Evolutionary conservation across 2,329 filamentous ascomycete species (phyloP), one percentile per base, ranked within the genome.

Genomic region (Penicillium sp.): DNA sequence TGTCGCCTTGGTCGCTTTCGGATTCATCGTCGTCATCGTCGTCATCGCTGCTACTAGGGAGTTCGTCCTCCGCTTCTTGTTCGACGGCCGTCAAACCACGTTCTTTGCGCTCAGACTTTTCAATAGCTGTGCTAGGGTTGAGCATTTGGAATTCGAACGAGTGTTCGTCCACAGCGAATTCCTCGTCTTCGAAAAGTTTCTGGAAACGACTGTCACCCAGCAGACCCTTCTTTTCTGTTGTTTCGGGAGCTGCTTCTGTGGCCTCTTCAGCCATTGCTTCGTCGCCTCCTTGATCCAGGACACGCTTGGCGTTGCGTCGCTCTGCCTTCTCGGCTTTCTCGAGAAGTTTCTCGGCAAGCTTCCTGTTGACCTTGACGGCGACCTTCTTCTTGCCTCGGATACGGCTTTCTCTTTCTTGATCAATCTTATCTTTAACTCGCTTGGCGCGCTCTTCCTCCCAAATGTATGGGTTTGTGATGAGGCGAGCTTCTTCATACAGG

Each of bases 371-470:
- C 81, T 97, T 97, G 79, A 85, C 83, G 14, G 79, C 73, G 7
- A 95, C 88, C 81, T 96, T 97, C 79, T 96, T 97, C 74, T 87
- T 91, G 62, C 93, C 92, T 65, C 94, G 85, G 67, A 99, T 97
- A 63, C 94, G 84, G 71, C 87, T 95, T 68, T 94, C 90, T n/a
- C 94, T 86, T 75, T 97, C 92, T 77, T 97, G 96, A 68, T 96
- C 91, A 61, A 99, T 91, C 81, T 93, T 96, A 69, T 96, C 90
- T 73, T 93, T 91, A 65, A 99, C 86, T 63, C 89, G 87, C 80
- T 96, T 97, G 59, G 87, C 86, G 57, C 91, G 84, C 72, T 97
- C 91, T 67, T 97, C 90, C 69, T 97, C 91, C 82, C 89, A 96
- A 52, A 95, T 83, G 69, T 95, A 95, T 0, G 94, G 94, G 74